Evolutionary conservation across 306 rosid genomes (phyloP), one percentile per base, ranked within the genome.

Genomic region (Betula pendula): DNA sequence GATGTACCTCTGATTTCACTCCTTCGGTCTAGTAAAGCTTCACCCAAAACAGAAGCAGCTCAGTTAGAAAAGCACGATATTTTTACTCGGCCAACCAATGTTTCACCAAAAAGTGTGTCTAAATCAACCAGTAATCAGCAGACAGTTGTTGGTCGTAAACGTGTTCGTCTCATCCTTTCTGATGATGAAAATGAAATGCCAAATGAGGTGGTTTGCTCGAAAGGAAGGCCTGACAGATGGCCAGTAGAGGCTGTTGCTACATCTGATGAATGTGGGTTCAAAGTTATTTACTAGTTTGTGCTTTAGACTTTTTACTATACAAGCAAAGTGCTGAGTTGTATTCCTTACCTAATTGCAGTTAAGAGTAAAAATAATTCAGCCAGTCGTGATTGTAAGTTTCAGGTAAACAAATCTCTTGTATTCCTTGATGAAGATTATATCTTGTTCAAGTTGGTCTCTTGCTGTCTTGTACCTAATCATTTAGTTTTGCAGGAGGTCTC

Each of bases 131-230:
- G 75, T 12, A 81, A 68, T 78, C 87, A 83, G 73, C 85, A 81
- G 71, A 75, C 75, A 8, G 67, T 74, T 77, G 67, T 74, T 77
- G 82, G 92, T 31, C 92, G 90, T 70, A 91, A 91, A 77, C 90
- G 97, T 58, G 73, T 67, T 52, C 93, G 87, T 60, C 67, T 91
- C 62, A 76, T 91, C 76, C 82, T 91, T 75, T 93, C 98, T 29
- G 98, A 93, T 45, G 93, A 91, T 74, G 97, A 92, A 6, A 87
- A 81, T 17, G 92, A 84, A 71, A 69, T 48, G 58, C 69, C 7
- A 31, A 84, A 81, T 85, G 89, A 70, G 76, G 80, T 69, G 73
- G 84, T 84, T 75, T 69, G 68, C 78, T 82, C 87, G 31, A 89
- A 85, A 79, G 73, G 80, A 74, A 80, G 81, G 75, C 63, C 78